Percentiles rank a stretch among this genome's conserved stretches.
phyloP scores from a whole-genome alignment of 176 grass and related monocot genomes.

The Zoysia japonica region DNA sequence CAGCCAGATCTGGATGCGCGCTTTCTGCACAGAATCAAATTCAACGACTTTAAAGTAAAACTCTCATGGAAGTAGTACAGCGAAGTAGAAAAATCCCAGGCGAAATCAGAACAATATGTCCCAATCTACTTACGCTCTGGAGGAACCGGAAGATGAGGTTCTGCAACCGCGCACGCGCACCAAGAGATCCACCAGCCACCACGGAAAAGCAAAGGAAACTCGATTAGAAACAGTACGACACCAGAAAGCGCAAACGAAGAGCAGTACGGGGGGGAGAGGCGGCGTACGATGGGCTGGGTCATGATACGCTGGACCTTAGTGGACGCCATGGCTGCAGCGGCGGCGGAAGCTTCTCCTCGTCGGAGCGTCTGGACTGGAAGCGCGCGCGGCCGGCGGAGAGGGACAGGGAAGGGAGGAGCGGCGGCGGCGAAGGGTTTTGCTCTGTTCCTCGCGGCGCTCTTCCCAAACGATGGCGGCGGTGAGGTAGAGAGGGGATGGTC shows the following conservation, averaged over 20 bases:
- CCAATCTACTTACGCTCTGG: constrained; percentile 77
- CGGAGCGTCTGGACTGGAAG: constrained; percentile 23
- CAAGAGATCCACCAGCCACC: neutral
- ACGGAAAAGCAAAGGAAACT: neutral
- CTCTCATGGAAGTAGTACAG: neutral
- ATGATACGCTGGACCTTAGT: constrained; percentile 98
- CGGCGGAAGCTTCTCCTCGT: neutral
- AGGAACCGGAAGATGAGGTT: constrained; percentile 97
- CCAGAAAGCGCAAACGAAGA: neutral
- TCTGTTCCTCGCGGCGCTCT: too few species aligned
- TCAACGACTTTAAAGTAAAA: neutral
- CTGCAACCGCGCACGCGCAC: constrained; percentile 39
- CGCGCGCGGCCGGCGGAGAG: constrained; percentile 2
- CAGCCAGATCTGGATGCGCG: constrained; percentile 94
- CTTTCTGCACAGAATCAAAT: constrained; percentile 65
- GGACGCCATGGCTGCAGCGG: constrained; percentile 78
- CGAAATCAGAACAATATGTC: neutral
- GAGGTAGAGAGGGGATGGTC: neutral
- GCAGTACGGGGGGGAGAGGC: neutral
- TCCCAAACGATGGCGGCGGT: constrained; percentile 10
- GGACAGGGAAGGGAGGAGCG: neutral
- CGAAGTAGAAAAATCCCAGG: neutral
- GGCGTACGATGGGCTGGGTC: constrained; percentile 95
- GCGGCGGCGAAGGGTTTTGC: constrained; percentile 7
- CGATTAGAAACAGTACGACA: constrained; percentile 5